phyloP scores from a whole-genome alignment of 2,329 filamentous ascomycete species.

The Trichoderma sp. region DNA sequence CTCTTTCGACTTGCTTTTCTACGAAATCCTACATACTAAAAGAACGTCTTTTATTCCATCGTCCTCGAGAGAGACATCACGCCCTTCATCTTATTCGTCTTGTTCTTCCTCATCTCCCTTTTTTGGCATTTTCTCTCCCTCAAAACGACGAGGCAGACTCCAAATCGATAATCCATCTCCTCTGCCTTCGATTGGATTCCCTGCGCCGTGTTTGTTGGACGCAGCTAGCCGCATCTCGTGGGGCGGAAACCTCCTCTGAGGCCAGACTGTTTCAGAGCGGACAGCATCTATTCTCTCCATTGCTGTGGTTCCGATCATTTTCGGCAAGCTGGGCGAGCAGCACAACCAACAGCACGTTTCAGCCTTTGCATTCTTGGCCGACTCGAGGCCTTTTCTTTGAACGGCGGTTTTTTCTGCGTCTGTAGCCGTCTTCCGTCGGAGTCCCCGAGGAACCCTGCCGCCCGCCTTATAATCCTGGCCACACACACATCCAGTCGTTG shows the following conservation, averaged over 20 bases:
- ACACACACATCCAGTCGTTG: neutral
- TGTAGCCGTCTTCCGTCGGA: neutral
- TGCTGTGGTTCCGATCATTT: neutral
- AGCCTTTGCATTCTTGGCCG: neutral
- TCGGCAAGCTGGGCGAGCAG: neutral
- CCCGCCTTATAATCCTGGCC: neutral
- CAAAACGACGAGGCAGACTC: neutral
- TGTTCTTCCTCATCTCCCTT: neutral
- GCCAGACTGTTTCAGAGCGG: neutral
- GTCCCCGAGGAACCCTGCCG: neutral
- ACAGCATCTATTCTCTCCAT: neutral
- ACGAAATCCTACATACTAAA: neutral
- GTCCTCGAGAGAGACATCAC: neutral
- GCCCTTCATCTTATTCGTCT: neutral
- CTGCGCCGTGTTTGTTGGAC: conserved; percentile 1
- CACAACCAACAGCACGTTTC: neutral
- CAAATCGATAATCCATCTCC: neutral
- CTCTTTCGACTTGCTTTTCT: neutral
- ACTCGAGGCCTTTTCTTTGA: neutral
- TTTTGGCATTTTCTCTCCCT: neutral
- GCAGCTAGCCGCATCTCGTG: neutral
- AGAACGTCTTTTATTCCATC: neutral
- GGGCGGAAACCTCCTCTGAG: neutral
- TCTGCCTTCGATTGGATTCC: neutral
- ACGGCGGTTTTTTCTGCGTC: neutral